phyloP scores from a whole-genome alignment of 2,329 filamentous ascomycete species.

The Bipolaris zeicola region DNA sequence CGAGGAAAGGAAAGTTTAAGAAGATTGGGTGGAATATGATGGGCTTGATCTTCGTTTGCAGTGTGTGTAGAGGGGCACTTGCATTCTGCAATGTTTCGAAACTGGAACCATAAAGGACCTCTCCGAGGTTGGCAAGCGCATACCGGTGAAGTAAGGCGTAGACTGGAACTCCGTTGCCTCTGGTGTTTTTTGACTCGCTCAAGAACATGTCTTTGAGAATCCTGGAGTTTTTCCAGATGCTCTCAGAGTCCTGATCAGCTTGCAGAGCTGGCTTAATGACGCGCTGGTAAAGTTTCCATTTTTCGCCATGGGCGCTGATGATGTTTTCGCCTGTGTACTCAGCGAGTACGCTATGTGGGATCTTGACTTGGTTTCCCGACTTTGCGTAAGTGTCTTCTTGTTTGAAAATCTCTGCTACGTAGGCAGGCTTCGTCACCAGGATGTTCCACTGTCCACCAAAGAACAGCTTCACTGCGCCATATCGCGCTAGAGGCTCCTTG shows the following conservation, averaged over 20 bases:
- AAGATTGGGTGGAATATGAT: conserved; percentile 36
- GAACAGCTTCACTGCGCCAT: conserved; percentile 57
- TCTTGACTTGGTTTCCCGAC: conserved; percentile 41
- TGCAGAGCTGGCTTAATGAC: conserved; percentile 42
- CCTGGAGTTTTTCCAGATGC: conserved; percentile 33
- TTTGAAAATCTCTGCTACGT: conserved; percentile 49
- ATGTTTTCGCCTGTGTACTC: conserved; percentile 44
- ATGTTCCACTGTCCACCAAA: conserved; percentile 58
- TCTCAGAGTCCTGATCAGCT: conserved; percentile 29
- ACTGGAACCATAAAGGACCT: conserved; percentile 38
- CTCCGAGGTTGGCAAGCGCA: conserved; percentile 46
- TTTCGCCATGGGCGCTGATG: conserved; percentile 39
- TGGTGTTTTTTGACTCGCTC: conserved; percentile 29
- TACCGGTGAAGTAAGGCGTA: conserved; percentile 46
- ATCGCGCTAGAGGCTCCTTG: conserved; percentile 45
- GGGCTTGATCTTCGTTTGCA: conserved; percentile 35
- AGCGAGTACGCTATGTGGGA: conserved; percentile 39
- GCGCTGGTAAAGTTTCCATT: conserved; percentile 38
- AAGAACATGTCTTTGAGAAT: conserved; percentile 37
- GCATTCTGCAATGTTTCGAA: conserved; percentile 32
- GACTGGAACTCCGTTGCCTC: conserved; percentile 31
- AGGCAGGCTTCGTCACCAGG: conserved; percentile 53
- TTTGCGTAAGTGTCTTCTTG: conserved; percentile 42
- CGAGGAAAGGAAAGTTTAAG: conserved; percentile 35
- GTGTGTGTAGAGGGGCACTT: conserved; percentile 26